Conservation (phyloP, 352 stramenopile genomes). For the Saprolegnia parasitica region DNA sequence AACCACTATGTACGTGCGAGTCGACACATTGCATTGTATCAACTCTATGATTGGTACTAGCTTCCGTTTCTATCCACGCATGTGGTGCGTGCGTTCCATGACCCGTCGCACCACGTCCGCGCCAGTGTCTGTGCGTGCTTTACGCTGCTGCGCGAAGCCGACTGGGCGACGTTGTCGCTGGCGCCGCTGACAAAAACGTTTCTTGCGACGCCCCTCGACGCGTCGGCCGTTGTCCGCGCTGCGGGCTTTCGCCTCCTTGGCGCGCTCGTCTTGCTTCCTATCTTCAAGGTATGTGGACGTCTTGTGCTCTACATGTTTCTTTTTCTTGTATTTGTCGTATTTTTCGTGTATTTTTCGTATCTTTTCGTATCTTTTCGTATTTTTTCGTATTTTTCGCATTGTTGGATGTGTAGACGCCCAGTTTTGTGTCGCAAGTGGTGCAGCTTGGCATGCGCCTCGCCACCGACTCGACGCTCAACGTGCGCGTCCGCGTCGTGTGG, state of each 20-base stretch:
- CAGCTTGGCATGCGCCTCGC: slow-evolving; percentile 57
- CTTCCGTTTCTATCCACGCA: slow-evolving; percentile 68
- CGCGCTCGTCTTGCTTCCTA: slow-evolving; percentile 60
- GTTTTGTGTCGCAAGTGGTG: slow-evolving; percentile 62
- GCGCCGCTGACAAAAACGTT: slow-evolving; percentile 64
- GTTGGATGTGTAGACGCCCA: slow-evolving; percentile 34
- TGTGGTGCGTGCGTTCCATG: slow-evolving; percentile 75
- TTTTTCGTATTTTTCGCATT: background rate
- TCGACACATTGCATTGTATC: background rate
- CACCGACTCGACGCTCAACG: slow-evolving; percentile 73
- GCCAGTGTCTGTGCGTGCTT: slow-evolving; percentile 85
- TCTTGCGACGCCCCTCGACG: slow-evolving; percentile 70
- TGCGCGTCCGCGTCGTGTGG: slow-evolving; percentile 77
- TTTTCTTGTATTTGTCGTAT: no score
- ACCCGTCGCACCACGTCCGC: slow-evolving; percentile 81
- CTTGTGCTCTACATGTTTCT: no score
- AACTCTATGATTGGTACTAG: slow-evolving; percentile 19
- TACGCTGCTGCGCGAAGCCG: slow-evolving; percentile 59
- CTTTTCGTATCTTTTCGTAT: no score
- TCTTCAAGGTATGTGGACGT: slow-evolving; percentile 53
- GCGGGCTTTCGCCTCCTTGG: slow-evolving; percentile 73
- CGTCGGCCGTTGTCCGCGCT: slow-evolving; percentile 70
- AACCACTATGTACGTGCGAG: slow-evolving; percentile 39
- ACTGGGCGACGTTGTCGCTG: slow-evolving; percentile 58
- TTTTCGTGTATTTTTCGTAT: background rate